Base-by-base conservation (phyloP, 2,329 filamentous ascomycete genomes). In the Microcera coccophila region DNA sequence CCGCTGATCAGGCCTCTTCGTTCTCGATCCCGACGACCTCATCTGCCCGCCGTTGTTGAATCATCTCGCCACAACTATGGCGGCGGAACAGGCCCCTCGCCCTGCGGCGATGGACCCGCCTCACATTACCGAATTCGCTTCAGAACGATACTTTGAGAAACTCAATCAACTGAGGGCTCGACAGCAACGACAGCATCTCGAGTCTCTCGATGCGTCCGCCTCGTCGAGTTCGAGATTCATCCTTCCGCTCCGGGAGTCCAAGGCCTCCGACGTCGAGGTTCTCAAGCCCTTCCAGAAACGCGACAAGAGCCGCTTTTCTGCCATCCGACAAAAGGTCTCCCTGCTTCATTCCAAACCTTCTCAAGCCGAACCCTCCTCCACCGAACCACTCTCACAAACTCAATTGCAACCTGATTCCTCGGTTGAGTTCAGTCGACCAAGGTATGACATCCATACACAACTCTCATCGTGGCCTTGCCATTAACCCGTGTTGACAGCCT, bases 41-140 rank as follows among this genome's bases (percentile, higher is more conserved):
- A 31, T 39, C 35, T 41, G 36, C 39, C 44, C 36, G 43, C 50
- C 55, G 44, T 57, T 61, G 54, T 32, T n/a, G 9, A 17, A 32
- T 33, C 48, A 36, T 18, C 37, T 41, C 42, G 28, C 46, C 32
- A 41, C 14, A 34, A n/a, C 44, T 50, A 55, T 35, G 53, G 68
- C 69, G 66, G 56, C 65, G 45, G 60, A 64, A 49, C 52, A 54
- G 39, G 54, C 54, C 39, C 51, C 55, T 38, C 56, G 55, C 35
- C 54, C 57, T 49, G 50, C 56, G 61, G 63, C 63, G 58, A 81
- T 82, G 78, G 80, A 83, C 51, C 78, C 76, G 57, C 71, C 75
- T 54, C 79, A 82, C 51, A 72, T 81, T 48, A 82, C 80, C 47
- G 81, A 84, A 62, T 84, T 84, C 65, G 81, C 79, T 48, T 84